Evolutionary conservation across 2,329 filamentous ascomycete species (phyloP), one percentile per base, ranked within the genome.

Genomic region (Fusarium chuoi): DNA sequence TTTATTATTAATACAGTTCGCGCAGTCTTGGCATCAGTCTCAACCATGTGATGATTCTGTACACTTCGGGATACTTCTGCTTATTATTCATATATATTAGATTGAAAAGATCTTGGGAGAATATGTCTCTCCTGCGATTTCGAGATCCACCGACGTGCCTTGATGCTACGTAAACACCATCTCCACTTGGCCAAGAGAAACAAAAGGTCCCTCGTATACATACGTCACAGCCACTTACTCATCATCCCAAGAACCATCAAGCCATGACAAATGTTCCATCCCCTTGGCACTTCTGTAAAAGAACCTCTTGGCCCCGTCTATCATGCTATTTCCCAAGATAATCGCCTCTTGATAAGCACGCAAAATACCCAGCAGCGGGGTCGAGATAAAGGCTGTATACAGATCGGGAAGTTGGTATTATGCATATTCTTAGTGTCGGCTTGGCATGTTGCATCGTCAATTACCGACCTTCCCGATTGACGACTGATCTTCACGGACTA

Each of bases 361-460:
- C 7, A 35, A 28, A 13, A 58, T 15, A 42, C 15, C n/a, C 24
- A 54, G 15, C 52, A 44, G 51, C 33, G 60, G 66, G 51, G 51
- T 54, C 22, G 11, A 22, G 51, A 60, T 59, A 66, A 36, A 59
- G 61, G 33, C 11, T n/a, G 51, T 56, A 14, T 33, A 75, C 73
- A 46, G 38, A 74, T 77, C 42, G 36, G 75, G 73, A 64, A 77
- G 68, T 64, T 76, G 56, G 26, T 51, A 62, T 54, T 65, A 74
- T 74, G 73, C 68, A 74, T 69, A 74, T 55, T 38, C 46, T 57
- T 71, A 71, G 72, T 33, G 33, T 56, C 3, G 41, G n/a, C 75
- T 77, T 76, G 75, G 75, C 75, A 70, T 45, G 70, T 73, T 61
- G 61, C 74, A 65, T 20, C 24, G 42, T 49, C 54, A 59, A 26